Base-by-base conservation (phyloP, 1,284 basidiomycete genomes). In the Papiliotrema nemorosa region DNA sequence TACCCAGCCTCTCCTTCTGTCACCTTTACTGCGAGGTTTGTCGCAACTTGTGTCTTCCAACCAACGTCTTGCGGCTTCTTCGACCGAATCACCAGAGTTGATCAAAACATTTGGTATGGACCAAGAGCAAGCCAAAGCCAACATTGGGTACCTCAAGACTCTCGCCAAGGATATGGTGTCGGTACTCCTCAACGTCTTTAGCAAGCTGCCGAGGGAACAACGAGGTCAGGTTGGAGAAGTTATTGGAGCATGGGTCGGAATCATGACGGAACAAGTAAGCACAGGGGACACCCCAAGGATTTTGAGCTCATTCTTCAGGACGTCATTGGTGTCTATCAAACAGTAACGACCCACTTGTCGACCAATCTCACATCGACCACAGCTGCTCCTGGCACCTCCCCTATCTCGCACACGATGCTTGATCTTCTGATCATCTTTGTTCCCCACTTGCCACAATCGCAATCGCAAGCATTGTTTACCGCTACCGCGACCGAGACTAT, bases 151-250 rank as follows among this genome's bases (percentile, higher is more conserved):
- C 70, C 78, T 98, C 51, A 83, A 82, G 44, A 79, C 79, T 0
- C 85, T 97, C 64, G 86, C 85, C 0, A 88, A 91, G 67, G 94
- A 90, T 66, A 93, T 96, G 84, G 82, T 97, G 24, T 86, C 90
- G 0, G 90, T 97, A 3, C 79, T 97, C 39, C 94, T 97, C 79
- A 97, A 99, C 69, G 86, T 99, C n/a, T 97, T 97, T 72, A 82
- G 87, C 54, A 91, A 84, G 63, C 82, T 88, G 21, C 82, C 82
- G 3, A 79, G 83, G 40, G 90, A 94, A 57, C 82, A 80, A 40
- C 82, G 90, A 42, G 85, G 84, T 3, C 81, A 84, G 74, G 84
- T 97, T n/a, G 88, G 90, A 34, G 90, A 94, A 49, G 88, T 89
- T 31, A 88, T 97, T 61, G 82, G 80, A 20, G 79, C 81, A n/a